A percentile compares a stretch with the other conserved stretches of the same genome.
phyloP scores from a whole-genome alignment of 2,329 filamentous ascomycete species.

The Hypoxylon sp. region DNA sequence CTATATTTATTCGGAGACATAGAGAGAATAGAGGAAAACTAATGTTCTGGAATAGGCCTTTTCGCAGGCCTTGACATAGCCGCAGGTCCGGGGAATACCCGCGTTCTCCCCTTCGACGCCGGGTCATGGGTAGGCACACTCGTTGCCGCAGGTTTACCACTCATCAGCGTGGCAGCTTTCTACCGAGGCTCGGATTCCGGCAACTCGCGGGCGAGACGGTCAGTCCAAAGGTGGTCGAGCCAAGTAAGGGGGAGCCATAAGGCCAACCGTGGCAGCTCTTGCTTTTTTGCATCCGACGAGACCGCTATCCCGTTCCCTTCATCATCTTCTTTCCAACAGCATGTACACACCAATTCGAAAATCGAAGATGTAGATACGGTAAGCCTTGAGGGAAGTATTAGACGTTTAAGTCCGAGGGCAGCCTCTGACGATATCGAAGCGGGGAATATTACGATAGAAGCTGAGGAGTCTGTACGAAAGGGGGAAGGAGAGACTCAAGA shows the following conservation, averaged over 20 bases:
- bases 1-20: not conserved
- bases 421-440: slow-evolving; percentile 16
- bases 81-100: slow-evolving; percentile 62
- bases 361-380: not conserved
- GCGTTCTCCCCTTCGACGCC: slow-evolving; percentile 63
- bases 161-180: slow-evolving; percentile 66
- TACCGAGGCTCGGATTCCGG: slow-evolving; percentile 47
- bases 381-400: slow-evolving; percentile 6
- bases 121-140: slow-evolving; percentile 66
- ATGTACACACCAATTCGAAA: not conserved
- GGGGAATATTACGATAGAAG: not conserved
- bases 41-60: slow-evolving; percentile 58
- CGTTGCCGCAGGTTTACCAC: slow-evolving; percentile 66
- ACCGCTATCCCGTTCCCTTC: not conserved
- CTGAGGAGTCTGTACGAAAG: not conserved
- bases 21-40: slow-evolving; percentile 5
- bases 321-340: slow-evolving; percentile 3
- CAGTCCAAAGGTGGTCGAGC: slow-evolving; percentile 1
- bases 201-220: slow-evolving; percentile 24
- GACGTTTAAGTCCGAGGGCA: not conserved
- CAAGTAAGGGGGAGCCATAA: not conserved
- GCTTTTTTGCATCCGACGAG: slow-evolving; percentile 3
- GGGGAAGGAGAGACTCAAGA: not conserved
- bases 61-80: slow-evolving; percentile 66
- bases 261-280: not conserved